Percentiles rank a stretch among this genome's conserved stretches.
These are phyloP conservation scores for Mucor circinelloides DNA, from an alignment of 371 early-diverging fungal species.

Conservation along the genomic window DNA sequence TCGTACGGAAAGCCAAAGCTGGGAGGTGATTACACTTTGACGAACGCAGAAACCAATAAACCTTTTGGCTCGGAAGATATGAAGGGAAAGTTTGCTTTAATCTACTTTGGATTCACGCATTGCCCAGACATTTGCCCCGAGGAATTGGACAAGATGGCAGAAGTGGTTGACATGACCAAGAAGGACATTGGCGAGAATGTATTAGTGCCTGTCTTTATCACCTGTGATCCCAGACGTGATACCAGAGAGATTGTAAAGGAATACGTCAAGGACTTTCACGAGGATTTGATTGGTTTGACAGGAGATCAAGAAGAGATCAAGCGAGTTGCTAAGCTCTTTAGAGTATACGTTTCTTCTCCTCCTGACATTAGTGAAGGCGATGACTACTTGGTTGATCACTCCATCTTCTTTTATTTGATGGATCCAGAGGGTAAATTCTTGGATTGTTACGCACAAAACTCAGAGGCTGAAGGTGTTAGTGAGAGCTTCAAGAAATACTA, in stretches of 20 bases:
- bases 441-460: conserved; percentile 87
- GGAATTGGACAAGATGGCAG: conserved; percentile 96
- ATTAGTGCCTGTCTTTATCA: conserved; percentile 92
- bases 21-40: conserved; percentile 90
- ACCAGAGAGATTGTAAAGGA: conserved; percentile 79
- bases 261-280: conserved; percentile 94
- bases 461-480: conserved; percentile 62
- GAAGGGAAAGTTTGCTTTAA: conserved; percentile 79
- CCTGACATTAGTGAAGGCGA: conserved; percentile 85
- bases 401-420: conserved; percentile 97
- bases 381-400: conserved; percentile 97
- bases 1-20: conserved; percentile 84
- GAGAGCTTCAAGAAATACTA: conserved; percentile 64
- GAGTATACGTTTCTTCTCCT: conserved; percentile 90
- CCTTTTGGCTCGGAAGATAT: conserved; percentile 49
- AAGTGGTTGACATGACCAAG: conserved; percentile 79
- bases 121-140: conserved; percentile 99
- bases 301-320: conserved; percentile 86
- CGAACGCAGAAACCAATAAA: conserved; percentile 65
- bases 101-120: conserved; percentile 98
- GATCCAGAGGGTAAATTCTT: conserved; percentile 91
- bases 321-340: conserved; percentile 85
- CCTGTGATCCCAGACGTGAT: conserved; percentile 96
- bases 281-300: conserved; percentile 89
- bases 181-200: conserved; percentile 58